phyloP scores from a whole-genome alignment of 768 basidiomycete species.

The Neoboletus subvelutipes region DNA sequence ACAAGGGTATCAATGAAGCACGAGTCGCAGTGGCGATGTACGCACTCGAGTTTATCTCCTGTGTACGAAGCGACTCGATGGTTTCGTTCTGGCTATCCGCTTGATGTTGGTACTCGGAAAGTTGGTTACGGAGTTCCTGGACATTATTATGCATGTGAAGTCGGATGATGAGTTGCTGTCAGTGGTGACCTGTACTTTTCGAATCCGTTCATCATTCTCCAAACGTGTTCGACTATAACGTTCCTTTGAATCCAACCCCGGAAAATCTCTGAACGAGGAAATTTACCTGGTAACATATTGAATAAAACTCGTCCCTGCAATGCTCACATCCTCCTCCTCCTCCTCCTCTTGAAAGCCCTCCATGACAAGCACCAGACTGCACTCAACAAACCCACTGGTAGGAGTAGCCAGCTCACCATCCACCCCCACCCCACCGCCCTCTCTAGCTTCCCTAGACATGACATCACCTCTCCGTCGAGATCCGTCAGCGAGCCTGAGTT shows the following conservation, averaged over 20 bases:
- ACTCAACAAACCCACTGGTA: conserved; percentile 51
- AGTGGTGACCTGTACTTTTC: neutral
- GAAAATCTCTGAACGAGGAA: neutral
- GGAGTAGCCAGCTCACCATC: conserved; percentile 62
- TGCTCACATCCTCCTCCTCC: too few relatives aligned
- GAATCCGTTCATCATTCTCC: neutral
- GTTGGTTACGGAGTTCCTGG: too few relatives aligned
- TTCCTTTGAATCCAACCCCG: neutral
- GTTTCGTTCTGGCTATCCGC: too few relatives aligned
- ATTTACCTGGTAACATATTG: neutral
- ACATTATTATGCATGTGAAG: too few relatives aligned
- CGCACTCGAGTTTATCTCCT: too few relatives aligned
- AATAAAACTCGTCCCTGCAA: neutral
- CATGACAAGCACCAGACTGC: conserved; percentile 42
- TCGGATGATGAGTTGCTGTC: neutral
- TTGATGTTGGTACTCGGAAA: too few relatives aligned
- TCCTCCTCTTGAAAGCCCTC: conserved; percentile 32
- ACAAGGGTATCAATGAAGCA: too few relatives aligned
- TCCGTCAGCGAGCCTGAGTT: conserved; percentile 79
- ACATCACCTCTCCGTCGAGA: conserved; percentile 47
- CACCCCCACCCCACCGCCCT: conserved; percentile 55
- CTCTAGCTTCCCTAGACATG: conserved; percentile 44
- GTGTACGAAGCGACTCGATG: too few relatives aligned
- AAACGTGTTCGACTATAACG: neutral
- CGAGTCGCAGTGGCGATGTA: too few relatives aligned